Base-by-base conservation (phyloP, 179 eudicot species). In the Beta corolliflora region DNA sequence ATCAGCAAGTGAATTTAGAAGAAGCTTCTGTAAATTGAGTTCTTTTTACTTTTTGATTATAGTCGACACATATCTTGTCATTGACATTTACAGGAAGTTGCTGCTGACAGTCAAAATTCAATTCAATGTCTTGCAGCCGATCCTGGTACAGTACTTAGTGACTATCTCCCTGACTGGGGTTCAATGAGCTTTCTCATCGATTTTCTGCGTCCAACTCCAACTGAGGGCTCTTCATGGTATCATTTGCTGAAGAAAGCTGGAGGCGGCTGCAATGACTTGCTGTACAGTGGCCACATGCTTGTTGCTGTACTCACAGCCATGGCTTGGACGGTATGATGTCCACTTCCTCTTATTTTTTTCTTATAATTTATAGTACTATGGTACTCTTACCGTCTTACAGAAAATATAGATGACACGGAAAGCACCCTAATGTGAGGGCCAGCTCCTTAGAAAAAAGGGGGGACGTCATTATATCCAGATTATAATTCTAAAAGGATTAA, bases 241-340 rank as follows among this genome's bases (percentile, higher is more conserved):
- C 81, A 85, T 85, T 88, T 96, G 82, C 91, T 96, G 36, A 96
- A 93, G 88, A 94, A 89, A 83, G 99, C 97, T 78, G 92, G 91
- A 77, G 99, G 99, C 41, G 99, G 99, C 76, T 96, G 99, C 91
- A 96, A 96, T 81, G 99, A 96, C 87, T 97, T 96, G 74, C 50
- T 96, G 75, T 96, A 90, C 83, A 96, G 99, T 78, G 99, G 99
- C 76, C 99, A 96, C 87, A 94, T 96, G 98, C 93, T 93, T 76
- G 97, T 96, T 74, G 97, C 99, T 31, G 97, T 91, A 29, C 87
- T 94, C 18, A 94, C 99, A 45, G 99, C 99, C 61, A 96, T 96
- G 99, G 99, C 99, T 71, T 96, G 99, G 99, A 96, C 93, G 93
- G 99, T 94, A 94, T 70, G 71, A 54, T 81, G 3, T 19, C 56